These are phyloP conservation scores for Cordyceps cateniannulata DNA, from an alignment of 2,329 filamentous ascomycete species.

Conservation along the genomic window DNA sequence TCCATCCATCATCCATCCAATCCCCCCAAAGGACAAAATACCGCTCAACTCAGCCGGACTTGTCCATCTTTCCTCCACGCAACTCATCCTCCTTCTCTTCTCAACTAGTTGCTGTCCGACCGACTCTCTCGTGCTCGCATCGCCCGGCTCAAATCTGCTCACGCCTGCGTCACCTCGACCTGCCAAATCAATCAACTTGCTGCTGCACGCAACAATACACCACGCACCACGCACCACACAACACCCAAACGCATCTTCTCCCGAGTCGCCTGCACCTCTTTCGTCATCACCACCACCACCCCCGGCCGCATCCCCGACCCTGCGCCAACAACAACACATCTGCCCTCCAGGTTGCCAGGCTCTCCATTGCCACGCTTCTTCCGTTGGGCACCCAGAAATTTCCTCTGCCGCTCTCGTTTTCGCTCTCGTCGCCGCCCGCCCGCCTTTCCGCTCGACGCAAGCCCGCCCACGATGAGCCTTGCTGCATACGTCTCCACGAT, in stretches of 20 bases:
- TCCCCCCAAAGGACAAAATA: background rate
- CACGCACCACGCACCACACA: too few species aligned
- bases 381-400: slow-evolving; percentile 14
- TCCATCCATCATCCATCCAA: background rate
- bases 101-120: background rate
- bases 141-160: background rate
- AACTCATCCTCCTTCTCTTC: background rate
- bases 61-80: background rate
- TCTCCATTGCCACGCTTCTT: slow-evolving; percentile 7
- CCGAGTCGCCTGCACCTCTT: slow-evolving; percentile 3
- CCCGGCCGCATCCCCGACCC: background rate
- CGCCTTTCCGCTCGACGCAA: slow-evolving; percentile 22
- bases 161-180: slow-evolving; percentile 1
- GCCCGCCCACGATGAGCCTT: slow-evolving; percentile 31
- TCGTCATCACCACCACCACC: background rate
- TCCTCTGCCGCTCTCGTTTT: background rate
- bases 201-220: background rate
- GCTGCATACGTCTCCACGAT: slow-evolving; percentile 20
- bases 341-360: background rate
- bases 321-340: slow-evolving; percentile 1
- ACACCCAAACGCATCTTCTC: too few species aligned
- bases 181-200: background rate
- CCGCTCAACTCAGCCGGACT: background rate
- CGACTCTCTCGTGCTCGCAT: background rate
- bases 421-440: background rate